Evolutionary conservation across 1,139 yeast genomes (phyloP).

Genomic region (Yamadazyma sp.): DNA sequence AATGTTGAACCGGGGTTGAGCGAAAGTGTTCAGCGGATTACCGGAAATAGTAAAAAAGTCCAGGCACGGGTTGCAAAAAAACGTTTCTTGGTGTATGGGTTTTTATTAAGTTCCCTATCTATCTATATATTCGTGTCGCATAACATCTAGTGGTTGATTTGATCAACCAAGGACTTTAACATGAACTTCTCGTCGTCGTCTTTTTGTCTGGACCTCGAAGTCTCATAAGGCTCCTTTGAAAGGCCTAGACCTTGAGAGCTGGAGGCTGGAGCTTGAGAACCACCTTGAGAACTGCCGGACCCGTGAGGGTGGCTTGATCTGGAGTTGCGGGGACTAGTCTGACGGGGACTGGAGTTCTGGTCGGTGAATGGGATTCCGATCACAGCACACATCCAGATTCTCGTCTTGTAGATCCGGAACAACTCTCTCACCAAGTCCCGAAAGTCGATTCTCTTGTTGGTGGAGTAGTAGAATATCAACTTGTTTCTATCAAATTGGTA

Average conservation of each 20-base stretch:
- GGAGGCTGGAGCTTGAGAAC: too few relatives aligned
- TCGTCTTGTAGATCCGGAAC: constrained; percentile 88
- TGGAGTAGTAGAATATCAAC: constrained; percentile 79
- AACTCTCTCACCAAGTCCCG: constrained; percentile 89
- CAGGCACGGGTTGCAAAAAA: too few relatives aligned
- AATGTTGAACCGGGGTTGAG: too few relatives aligned
- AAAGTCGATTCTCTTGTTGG: constrained; percentile 83
- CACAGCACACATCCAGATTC: constrained; percentile 97
- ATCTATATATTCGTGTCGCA: too few relatives aligned
- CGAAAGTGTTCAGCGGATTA: too few relatives aligned
- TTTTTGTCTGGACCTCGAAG: constrained; percentile 1
- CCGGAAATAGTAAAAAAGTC: too few relatives aligned
- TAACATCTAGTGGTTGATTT: constrained; percentile 30
- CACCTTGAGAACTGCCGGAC: not conserved
- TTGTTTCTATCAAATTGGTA: constrained; percentile 96
- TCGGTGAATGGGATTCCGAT: constrained; percentile 28
- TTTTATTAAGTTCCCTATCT: too few relatives aligned
- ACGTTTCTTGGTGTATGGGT: too few relatives aligned
- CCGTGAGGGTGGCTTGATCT: not conserved
- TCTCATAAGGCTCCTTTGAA: too few relatives aligned
- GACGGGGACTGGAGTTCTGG: constrained; percentile 6
- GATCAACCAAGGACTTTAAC: constrained; percentile 44
- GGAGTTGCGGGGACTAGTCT: too few relatives aligned
- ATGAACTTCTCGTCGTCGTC: constrained; percentile 35
- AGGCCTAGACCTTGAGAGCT: too few relatives aligned